These are phyloP conservation scores for Earliella scabrosa DNA, from an alignment of 1,284 basidiomycete genomes.

Conservation along the genomic window DNA sequence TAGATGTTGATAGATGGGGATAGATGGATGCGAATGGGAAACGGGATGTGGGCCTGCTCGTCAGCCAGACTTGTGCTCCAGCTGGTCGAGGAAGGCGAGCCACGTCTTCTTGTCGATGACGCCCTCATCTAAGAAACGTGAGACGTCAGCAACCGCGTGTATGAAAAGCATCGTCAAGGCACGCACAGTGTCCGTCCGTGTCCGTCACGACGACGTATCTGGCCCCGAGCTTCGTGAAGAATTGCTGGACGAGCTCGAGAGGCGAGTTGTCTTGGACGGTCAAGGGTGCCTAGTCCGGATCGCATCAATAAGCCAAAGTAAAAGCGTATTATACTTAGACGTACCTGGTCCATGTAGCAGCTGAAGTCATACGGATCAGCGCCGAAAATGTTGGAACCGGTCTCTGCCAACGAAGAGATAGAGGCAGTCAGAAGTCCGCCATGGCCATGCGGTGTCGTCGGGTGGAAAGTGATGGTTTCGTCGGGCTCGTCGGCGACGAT, in stretches of 20 bases:
- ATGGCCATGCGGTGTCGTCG: constrained; percentile 45
- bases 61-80: constrained; percentile 47
- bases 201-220: constrained; percentile 88
- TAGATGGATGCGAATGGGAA: not conserved
- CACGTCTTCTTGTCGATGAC: constrained; percentile 94
- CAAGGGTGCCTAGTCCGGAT: constrained; percentile 70
- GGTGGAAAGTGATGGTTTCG: constrained; percentile 67
- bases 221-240: constrained; percentile 92
- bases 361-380: constrained; percentile 84
- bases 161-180: not conserved
- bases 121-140: constrained; percentile 67
- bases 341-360: constrained; percentile 88
- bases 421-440: constrained; percentile 56
- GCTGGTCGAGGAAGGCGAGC: constrained; percentile 79
- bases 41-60: not conserved
- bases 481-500: constrained; percentile 79
- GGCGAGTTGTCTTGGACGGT: constrained; percentile 85
- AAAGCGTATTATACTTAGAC: no score
- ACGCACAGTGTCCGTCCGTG: constrained; percentile 80
- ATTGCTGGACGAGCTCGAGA: constrained; percentile 87
- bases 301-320: no score
- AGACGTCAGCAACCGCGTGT: no score
- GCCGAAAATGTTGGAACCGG: constrained; percentile 28
- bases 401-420: constrained; percentile 61
- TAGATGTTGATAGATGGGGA: not conserved